A percentile compares a stretch with the other conserved stretches of the same genome.
Evolutionary conservation across 176 grass and related monocot species (phyloP).

Genomic region (Eleusine coracana): DNA sequence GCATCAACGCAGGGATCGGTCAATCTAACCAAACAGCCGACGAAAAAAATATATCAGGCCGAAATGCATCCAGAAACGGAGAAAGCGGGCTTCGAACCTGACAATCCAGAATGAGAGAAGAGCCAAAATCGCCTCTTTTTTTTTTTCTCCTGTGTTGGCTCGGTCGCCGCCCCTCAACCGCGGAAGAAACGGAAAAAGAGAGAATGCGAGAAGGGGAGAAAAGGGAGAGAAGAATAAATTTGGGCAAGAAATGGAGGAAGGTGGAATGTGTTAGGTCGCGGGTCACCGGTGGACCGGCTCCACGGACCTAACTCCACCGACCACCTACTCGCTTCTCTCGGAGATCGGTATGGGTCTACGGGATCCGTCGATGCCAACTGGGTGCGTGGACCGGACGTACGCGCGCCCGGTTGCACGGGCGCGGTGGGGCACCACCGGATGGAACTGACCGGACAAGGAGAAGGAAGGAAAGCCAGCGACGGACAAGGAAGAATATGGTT

Average conservation of each 20-base stretch:
- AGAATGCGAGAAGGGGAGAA: background rate
- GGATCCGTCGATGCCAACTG: background rate
- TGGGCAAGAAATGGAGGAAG: background rate
- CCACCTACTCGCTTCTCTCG: no score
- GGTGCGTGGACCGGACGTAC: background rate
- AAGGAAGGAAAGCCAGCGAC: background rate
- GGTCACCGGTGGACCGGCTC: background rate
- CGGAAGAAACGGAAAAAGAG: background rate
- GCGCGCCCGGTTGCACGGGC: background rate
- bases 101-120: conserved; percentile 6
- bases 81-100: background rate
- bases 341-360: background rate
- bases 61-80: background rate
- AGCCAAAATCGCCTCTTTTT: background rate
- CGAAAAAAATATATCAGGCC: background rate
- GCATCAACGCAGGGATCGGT: background rate
- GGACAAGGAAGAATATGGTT: no score
- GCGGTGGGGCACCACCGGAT: background rate
- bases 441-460: background rate
- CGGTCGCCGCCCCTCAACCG: background rate
- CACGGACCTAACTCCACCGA: background rate
- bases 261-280: background rate
- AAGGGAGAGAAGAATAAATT: background rate
- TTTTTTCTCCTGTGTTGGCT: background rate
- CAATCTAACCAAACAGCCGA: background rate